Conservation (phyloP, 2,329 filamentous ascomycete species). For the Ophiostoma populinum region DNA sequence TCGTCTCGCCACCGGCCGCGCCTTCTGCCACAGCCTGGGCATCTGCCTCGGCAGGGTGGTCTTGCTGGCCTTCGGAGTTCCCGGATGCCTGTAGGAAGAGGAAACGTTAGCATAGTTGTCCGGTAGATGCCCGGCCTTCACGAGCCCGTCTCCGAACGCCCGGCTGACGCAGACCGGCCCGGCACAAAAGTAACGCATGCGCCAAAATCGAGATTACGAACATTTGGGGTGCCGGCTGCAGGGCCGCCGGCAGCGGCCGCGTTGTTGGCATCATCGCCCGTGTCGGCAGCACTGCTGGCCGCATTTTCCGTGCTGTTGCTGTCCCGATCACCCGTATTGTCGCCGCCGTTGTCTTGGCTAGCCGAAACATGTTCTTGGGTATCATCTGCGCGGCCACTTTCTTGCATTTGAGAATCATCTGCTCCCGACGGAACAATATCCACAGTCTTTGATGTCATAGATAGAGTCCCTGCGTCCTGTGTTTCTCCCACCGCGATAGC, state of each 20-base stretch:
- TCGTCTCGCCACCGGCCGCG: conserved; percentile 13
- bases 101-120: too few relatives aligned
- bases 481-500: conserved; percentile 6
- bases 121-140: too few relatives aligned
- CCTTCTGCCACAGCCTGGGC: conserved; percentile 13
- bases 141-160: too few relatives aligned
- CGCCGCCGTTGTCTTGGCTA: background rate
- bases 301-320: background rate
- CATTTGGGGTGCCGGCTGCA: conserved; percentile 7
- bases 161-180: too few relatives aligned
- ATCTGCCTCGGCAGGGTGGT: conserved; percentile 13
- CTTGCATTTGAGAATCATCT: conserved; percentile 7
- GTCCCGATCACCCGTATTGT: background rate
- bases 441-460: conserved; percentile 6
- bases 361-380: conserved; percentile 5
- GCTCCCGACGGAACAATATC: conserved; percentile 6
- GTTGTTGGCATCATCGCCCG: too few relatives aligned
- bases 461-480: conserved; percentile 3
- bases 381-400: conserved; percentile 5
- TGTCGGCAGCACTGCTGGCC: conserved; percentile 4
- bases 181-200: background rate
- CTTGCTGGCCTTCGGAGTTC: too few relatives aligned
- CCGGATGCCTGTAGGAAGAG: too few relatives aligned
- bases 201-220: conserved; percentile 9
- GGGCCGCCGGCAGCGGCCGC: background rate